Conservation (phyloP, 164 flowering plant genomes). For the Liriodendron chinense region DNA sequence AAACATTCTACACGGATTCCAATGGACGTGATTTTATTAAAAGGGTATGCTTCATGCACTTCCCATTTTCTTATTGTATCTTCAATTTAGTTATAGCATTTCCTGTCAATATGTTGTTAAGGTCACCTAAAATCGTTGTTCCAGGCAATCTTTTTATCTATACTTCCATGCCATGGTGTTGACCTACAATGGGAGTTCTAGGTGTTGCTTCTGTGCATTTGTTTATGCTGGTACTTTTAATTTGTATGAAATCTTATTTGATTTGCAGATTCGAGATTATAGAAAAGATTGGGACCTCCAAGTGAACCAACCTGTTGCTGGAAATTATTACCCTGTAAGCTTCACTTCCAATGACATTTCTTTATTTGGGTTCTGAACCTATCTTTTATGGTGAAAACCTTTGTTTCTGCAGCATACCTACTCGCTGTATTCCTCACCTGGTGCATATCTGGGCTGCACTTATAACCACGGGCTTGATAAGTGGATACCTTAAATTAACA, state of each 20-base stretch:
- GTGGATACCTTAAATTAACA: background rate
- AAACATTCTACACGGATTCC: slow-evolving; percentile 87
- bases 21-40: slow-evolving; percentile 90
- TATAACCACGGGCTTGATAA: background rate
- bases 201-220: background rate
- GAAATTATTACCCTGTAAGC: slow-evolving; percentile 96
- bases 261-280: slow-evolving; percentile 76
- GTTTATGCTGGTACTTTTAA: background rate
- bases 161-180: background rate
- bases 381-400: background rate
- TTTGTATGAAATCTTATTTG: background rate
- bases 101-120: background rate
- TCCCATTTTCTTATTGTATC: background rate
- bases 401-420: background rate
- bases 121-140: too few relatives aligned
- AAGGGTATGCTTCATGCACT: slow-evolving; percentile 49
- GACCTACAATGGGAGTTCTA: background rate
- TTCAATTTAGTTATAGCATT: background rate
- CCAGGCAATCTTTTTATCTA: background rate
- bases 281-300: slow-evolving; percentile 84
- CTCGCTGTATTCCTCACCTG: background rate
- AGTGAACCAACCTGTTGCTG: slow-evolving; percentile 85
- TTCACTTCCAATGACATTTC: background rate
- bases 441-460: background rate
- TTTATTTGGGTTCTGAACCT: background rate